phyloP scores from a whole-genome alignment of 2,329 filamentous ascomycete species.

The Malbranchea cinnamomea region DNA sequence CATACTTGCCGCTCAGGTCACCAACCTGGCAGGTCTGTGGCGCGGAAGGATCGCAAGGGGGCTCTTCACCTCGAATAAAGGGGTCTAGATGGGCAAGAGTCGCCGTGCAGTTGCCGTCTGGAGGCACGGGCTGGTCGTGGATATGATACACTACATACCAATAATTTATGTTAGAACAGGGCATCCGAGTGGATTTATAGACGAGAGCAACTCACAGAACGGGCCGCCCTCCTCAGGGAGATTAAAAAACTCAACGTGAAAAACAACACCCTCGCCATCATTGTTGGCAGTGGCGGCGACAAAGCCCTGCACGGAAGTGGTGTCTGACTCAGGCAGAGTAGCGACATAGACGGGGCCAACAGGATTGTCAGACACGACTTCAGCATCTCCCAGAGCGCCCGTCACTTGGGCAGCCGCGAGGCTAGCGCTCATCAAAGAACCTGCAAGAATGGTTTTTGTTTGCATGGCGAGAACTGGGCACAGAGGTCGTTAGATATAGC shows the following conservation, averaged over 20 bases:
- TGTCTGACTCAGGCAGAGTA: slow-evolving; percentile 37
- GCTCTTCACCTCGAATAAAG: slow-evolving; percentile 46
- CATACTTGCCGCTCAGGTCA: slow-evolving; percentile 62
- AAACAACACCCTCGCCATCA: slow-evolving; percentile 40
- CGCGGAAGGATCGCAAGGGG: slow-evolving; percentile 41
- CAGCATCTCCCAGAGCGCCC: slow-evolving; percentile 33
- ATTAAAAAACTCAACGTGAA: slow-evolving; percentile 42
- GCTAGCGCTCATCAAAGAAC: slow-evolving; percentile 12
- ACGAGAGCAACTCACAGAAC: slow-evolving; percentile 37
- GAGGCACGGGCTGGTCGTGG: slow-evolving; percentile 49
- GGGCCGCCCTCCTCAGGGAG: slow-evolving; percentile 40
- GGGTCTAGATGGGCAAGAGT: slow-evolving; percentile 59
- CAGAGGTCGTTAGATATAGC: neutral
- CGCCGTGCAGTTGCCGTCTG: slow-evolving; percentile 54
- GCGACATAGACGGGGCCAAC: slow-evolving; percentile 39
- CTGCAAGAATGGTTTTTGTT: slow-evolving; percentile 10
- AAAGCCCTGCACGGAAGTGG: slow-evolving; percentile 41
- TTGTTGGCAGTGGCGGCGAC: slow-evolving; percentile 34
- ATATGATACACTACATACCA: slow-evolving; percentile 48
- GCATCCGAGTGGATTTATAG: slow-evolving; percentile 2
- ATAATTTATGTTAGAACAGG: slow-evolving; percentile 9
- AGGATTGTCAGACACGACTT: slow-evolving; percentile 42
- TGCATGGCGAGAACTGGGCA: no score
- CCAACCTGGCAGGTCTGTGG: slow-evolving; percentile 60
- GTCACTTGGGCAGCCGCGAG: slow-evolving; percentile 11